phyloP scores from a whole-genome alignment of 1,284 basidiomycete genomes.

The Marasmius sp. region DNA sequence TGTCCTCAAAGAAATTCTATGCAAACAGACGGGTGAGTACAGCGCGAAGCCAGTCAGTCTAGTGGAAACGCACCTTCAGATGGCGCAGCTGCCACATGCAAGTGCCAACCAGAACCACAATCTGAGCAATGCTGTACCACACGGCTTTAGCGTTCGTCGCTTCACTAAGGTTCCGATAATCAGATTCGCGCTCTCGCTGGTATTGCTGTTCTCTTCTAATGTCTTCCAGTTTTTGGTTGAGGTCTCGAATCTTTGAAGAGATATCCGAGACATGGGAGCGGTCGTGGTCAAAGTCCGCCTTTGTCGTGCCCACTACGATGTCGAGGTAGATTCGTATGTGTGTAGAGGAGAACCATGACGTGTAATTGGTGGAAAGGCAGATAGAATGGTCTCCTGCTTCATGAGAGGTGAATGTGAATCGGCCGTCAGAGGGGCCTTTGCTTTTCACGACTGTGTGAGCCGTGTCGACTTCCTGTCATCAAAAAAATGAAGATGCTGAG shows the following conservation, averaged over 20 bases:
- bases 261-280: slow-evolving; percentile 86
- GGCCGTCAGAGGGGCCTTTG: slow-evolving; percentile 84
- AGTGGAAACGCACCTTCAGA: slow-evolving; percentile 66
- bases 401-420: slow-evolving; percentile 97
- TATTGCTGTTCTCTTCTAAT: slow-evolving; percentile 97
- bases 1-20: slow-evolving; percentile 87
- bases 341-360: slow-evolving; percentile 81
- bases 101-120: slow-evolving; percentile 80
- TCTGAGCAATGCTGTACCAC: slow-evolving; percentile 91
- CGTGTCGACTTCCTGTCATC: slow-evolving; percentile 71
- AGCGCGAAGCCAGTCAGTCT: not conserved
- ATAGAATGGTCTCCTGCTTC: slow-evolving; percentile 97
- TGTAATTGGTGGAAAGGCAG: slow-evolving; percentile 88
- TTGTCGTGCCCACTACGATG: slow-evolving; percentile 87
- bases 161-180: slow-evolving; percentile 89
- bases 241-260: slow-evolving; percentile 82
- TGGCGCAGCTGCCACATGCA: slow-evolving; percentile 94
- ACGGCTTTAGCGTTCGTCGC: slow-evolving; percentile 85
- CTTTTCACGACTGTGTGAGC: slow-evolving; percentile 83
- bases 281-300: slow-evolving; percentile 81
- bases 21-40: slow-evolving; percentile 9
- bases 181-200: slow-evolving; percentile 93
- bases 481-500: slow-evolving; percentile 6
- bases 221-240: slow-evolving; percentile 92
- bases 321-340: slow-evolving; percentile 96